These are phyloP conservation scores for Tanacetum coccineum DNA, from an alignment of 129 eudicot genomes.

Conservation along the genomic window DNA sequence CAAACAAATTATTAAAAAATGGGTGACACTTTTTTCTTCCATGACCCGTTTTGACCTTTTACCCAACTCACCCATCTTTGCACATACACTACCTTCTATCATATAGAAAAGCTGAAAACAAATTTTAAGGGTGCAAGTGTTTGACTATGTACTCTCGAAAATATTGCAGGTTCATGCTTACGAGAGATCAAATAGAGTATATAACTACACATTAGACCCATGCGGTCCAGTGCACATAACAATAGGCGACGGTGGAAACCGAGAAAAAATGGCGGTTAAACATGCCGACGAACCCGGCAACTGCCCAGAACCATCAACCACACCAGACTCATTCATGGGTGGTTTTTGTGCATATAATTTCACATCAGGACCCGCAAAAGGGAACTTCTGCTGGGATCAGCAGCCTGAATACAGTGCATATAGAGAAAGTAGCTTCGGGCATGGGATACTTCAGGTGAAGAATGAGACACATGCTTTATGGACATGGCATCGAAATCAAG, in stretches of 20 bases:
- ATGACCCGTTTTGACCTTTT: neutral
- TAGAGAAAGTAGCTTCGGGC: slow-evolving; percentile 95
- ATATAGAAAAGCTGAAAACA: neutral
- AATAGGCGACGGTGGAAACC: slow-evolving; percentile 87
- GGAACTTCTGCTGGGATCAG: slow-evolving; percentile 84
- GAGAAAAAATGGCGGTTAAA: slow-evolving; percentile 80
- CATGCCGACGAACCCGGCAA: slow-evolving; percentile 87
- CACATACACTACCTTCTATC: neutral
- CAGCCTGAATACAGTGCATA: slow-evolving; percentile 95
- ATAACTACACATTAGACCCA: slow-evolving; percentile 73
- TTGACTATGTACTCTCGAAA: neutral
- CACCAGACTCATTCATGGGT: slow-evolving; percentile 77
- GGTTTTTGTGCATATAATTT: slow-evolving; percentile 87
- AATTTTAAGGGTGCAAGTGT: neutral
- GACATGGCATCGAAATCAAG: slow-evolving; percentile 95
- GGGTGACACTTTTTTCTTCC: neutral
- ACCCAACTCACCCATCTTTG: neutral
- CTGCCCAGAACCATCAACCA: slow-evolving; percentile 86
- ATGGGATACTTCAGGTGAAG: slow-evolving; percentile 91
- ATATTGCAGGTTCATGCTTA: slow-evolving; percentile 82
- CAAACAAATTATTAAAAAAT: neutral
- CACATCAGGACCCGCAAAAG: slow-evolving; percentile 90
- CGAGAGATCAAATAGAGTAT: slow-evolving; percentile 87
- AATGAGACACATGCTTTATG: slow-evolving; percentile 80
- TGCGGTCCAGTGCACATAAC: slow-evolving; percentile 84